Evolutionary conservation across 2,329 filamentous ascomycete species (phyloP), one percentile per base, ranked within the genome.

Genomic region (Scedosporium minutisporum): DNA sequence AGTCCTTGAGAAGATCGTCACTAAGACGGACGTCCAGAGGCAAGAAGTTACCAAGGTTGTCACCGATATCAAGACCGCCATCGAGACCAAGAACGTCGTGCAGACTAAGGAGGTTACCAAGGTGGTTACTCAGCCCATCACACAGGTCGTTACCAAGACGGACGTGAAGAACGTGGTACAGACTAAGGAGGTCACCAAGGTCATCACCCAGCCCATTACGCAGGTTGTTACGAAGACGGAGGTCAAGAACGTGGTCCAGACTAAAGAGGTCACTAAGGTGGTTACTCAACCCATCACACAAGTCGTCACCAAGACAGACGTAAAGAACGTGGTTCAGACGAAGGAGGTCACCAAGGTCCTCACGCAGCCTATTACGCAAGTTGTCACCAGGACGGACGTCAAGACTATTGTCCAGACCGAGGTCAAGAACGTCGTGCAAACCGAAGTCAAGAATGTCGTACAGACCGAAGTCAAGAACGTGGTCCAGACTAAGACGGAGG

Each of bases 311-410:
- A 16, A 27, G 23, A 57, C 53, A 6, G 44, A 48, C 44, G 44
- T 48, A 38, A 38, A 38, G 33, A 38, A 57, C 23, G 33, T 38
- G 33, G 33, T 58, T 14, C 10, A 60, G 42, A 59, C 57, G 16
- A 46, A 23, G 57, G 33, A 59, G 33, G 57, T 59, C 57, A 12
- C 10, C 33, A 38, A 12, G 33, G 33, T 38, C 33, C 33, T 38
- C 33, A 38, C 33, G 1, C 33, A 38, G 33, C 27, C n/a, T 7
- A n/a, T 59, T 16, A n/a, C 57, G 14, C 10, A 42, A 38, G 29
- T 42, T 2, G 58, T 60, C 25, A 60, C 58, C 23, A 41, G 38
- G 60, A 61, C 60, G n/a, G 60, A 53, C 7, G 60, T 61, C 27
- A 53, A 38, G 59, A 27, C 23, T 10, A 29, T 55, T 3, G 59